Base-by-base conservation (phyloP, 2,329 filamentous ascomycete species). In the Aspergillus sp. region DNA sequence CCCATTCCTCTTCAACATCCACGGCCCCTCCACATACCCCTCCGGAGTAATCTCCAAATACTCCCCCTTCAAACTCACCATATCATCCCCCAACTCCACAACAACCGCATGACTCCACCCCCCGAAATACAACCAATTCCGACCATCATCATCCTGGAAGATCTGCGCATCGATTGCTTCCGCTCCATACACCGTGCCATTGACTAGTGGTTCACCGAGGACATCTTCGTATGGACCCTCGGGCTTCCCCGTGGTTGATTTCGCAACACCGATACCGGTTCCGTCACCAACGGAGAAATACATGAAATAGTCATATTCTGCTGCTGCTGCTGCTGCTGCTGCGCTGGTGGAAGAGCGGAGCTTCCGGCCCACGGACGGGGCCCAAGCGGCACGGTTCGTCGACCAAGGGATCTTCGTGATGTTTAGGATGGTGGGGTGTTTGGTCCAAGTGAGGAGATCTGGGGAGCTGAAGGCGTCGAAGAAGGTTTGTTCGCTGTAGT, bases 271-370 rank as follows among this genome's bases (percentile, higher is more conserved):
- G 15, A 81, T 80, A 3, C 79, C 79, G 5, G 76, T 78, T 1
- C 78, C 68, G 57, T 83, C 81, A 41, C 82, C 83, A 38, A 81
- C 81, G 47, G 74, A 79, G 63, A 83, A 83, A 68, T 83, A 83
- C 56, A 83, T 73, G 64, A 78, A 83, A 66, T 82, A 83, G 42
- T 75, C 78, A 17, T 62, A 60, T 13, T 58, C 39, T 11, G 23
- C 15, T 23, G 23, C 5, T 23, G 23, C 25, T 25, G 6, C 25
- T 25, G 25, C 25, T 27, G 25, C 7, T 27, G 25, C 15, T 10
- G 27, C 27, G 6, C 19, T 27, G 6, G 32, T 7, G 11, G 32
- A 42, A 7, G 30, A 48, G 38, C 38, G 53, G 10, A 21, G 54
- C 8, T 58, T 58, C n/a, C 58, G 60, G 11, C 80, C 73, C 11